These are phyloP conservation scores for Madurella mycetomatis DNA, from an alignment of 2,329 filamentous ascomycete genomes.

Conservation along the genomic window DNA sequence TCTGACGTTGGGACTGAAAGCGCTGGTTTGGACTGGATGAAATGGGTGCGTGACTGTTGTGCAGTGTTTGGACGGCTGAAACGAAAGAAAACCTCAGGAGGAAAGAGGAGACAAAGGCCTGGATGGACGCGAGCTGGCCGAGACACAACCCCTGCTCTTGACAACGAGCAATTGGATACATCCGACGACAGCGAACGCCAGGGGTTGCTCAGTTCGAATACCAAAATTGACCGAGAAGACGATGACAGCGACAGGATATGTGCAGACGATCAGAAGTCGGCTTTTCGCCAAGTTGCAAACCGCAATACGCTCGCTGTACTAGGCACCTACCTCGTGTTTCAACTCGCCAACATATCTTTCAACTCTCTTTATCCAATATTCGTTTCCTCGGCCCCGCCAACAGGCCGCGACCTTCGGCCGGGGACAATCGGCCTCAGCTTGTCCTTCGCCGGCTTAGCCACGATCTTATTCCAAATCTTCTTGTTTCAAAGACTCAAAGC, in stretches of 20 bases:
- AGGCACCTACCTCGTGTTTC: slow-evolving; percentile 84
- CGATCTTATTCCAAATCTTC: slow-evolving; percentile 85
- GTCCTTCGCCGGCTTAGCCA: slow-evolving; percentile 77
- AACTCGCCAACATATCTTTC: slow-evolving; percentile 90
- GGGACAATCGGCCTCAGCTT: slow-evolving; percentile 80
- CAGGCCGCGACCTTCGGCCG: slow-evolving; percentile 70
- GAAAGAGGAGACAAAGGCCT: slow-evolving; percentile 11
- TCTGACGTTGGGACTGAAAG: slow-evolving; percentile 21
- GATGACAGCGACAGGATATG: slow-evolving; percentile 38
- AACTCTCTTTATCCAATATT: slow-evolving; percentile 96
- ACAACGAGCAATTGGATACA: slow-evolving; percentile 10
- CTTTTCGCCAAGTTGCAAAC: slow-evolving; percentile 61
- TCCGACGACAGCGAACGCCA: slow-evolving; percentile 14
- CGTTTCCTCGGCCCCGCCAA: slow-evolving; percentile 67
- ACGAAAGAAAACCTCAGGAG: not conserved
- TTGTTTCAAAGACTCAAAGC: slow-evolving; percentile 76
- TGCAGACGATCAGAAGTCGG: slow-evolving; percentile 44
- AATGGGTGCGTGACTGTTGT: slow-evolving; percentile 30
- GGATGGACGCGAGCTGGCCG: slow-evolving; percentile 8
- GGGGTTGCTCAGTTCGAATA: slow-evolving; percentile 11
- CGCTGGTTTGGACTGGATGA: slow-evolving; percentile 29
- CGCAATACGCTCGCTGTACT: slow-evolving; percentile 78
- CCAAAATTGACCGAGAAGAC: slow-evolving; percentile 22
- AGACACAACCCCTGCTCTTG: slow-evolving; percentile 23
- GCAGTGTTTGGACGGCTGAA: not conserved